phyloP scores from a whole-genome alignment of 1,139 yeast species.

The Eremothecium cymbalariae region DNA sequence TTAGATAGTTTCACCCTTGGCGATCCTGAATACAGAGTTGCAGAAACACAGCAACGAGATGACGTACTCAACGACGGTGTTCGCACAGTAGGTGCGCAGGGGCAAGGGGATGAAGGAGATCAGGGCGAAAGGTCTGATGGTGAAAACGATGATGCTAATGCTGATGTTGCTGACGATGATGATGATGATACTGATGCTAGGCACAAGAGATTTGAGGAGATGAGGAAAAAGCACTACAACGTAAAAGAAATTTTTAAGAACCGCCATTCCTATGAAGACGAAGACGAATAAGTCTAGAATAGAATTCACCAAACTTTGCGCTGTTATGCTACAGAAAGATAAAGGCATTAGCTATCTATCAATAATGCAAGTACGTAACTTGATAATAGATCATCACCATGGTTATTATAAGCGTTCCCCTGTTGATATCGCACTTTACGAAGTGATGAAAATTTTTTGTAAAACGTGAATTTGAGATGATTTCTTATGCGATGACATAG shows the following conservation, averaged over 20 bases:
- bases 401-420: no score
- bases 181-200: conserved; percentile 47
- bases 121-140: conserved; percentile 9
- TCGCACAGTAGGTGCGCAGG: conserved; percentile 9
- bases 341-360: no score
- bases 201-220: conserved; percentile 62
- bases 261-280: conserved; percentile 23
- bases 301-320: no score
- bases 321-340: no score
- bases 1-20: conserved; percentile 46
- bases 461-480: no score
- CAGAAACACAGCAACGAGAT: conserved; percentile 22
- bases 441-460: no score
- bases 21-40: conserved; percentile 39
- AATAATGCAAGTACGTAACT: no score
- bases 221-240: conserved; percentile 71
- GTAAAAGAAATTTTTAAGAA: conserved; percentile 51
- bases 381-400: no score
- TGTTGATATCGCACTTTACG: no score
- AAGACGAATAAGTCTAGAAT: conserved; percentile 18
- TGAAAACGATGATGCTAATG: conserved; percentile 30
- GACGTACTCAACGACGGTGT: conserved; percentile 18
- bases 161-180: conserved; percentile 26
- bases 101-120: conserved; percentile 16
- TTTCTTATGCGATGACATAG: no score